A percentile compares a stretch with the other conserved stretches of the same genome.
These are phyloP conservation scores for Boletus pseudo-olivaceus DNA, from an alignment of 768 basidiomycete genomes.

Conservation along the genomic window DNA sequence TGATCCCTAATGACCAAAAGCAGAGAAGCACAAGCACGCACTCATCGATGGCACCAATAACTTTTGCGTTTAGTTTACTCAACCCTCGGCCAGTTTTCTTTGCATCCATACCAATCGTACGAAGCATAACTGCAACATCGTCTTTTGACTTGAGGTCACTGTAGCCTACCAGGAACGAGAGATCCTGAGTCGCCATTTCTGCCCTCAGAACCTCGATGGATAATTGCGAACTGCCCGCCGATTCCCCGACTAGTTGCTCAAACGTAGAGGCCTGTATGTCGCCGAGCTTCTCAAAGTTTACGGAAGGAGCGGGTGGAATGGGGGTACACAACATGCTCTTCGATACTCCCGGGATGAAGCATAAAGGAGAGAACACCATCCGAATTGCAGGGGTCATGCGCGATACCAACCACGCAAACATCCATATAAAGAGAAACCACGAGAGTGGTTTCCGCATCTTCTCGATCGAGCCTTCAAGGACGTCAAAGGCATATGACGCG, in stretches of 20 bases:
- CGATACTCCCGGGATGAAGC: conserved; percentile 58
- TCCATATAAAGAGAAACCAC: conserved; percentile 47
- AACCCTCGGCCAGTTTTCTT: conserved; percentile 57
- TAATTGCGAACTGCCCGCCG: conserved; percentile 54
- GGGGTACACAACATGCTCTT: conserved; percentile 41
- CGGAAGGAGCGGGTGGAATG: conserved; percentile 27
- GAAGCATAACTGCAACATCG: conserved; percentile 48
- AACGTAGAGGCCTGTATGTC: conserved; percentile 60
- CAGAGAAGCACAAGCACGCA: conserved; percentile 35
- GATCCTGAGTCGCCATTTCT: conserved; percentile 71
- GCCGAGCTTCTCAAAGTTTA: conserved; percentile 60
- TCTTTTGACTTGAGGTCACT: conserved; percentile 64
- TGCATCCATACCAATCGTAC: conserved; percentile 57
- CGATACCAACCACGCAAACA: conserved; percentile 45
- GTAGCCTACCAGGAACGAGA: conserved; percentile 56
- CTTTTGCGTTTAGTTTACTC: conserved; percentile 59
- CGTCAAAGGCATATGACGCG: conserved; percentile 42
- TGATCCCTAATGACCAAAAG: neutral
- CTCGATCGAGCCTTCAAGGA: conserved; percentile 44
- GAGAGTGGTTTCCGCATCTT: conserved; percentile 56
- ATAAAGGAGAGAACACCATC: conserved; percentile 54
- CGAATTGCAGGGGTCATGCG: conserved; percentile 42
- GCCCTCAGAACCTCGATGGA: conserved; percentile 71
- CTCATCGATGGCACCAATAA: conserved; percentile 75
- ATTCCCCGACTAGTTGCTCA: conserved; percentile 58